Base-by-base conservation (phyloP, 768 basidiomycete species). In the Coprinopsis marcescibilis region DNA sequence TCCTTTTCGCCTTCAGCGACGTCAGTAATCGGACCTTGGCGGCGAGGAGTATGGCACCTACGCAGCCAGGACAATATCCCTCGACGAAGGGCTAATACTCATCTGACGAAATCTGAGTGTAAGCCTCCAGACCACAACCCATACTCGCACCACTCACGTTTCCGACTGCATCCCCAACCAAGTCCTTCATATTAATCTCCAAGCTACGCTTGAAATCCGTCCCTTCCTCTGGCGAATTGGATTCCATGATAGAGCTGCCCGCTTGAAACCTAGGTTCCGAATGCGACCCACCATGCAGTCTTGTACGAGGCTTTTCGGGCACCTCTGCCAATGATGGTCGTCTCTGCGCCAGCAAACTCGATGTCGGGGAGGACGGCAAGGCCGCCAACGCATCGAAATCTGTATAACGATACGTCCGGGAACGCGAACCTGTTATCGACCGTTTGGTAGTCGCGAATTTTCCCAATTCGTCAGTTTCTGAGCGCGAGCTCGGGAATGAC, bases 11-110 rank as follows among this genome's bases (percentile, higher is more conserved):
- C 81, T 83, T 57, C 6, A 30, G 5, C 19, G 35, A 19, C 27
- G 43, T 46, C 24, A 42, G 48, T 20, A 32, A 19, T 3, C 14
- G 25, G 6, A n/a, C 4, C 10, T 29, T 23, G 13, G 19, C 53
- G 20, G 19, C 29, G 23, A 15, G 19, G 29, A 27, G 14, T 12
- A 42, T 23, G 37, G 38, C 36, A 65, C 83, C 55, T 66, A 90
- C 85, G 89, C 85, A 41, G 91, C 94, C 36, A 97, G 78, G 3
- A 91, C 91, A 20, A 97, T 76, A 60, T 97, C 94, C 17, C 94
- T 76, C 43, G 81, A 85, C 4, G 84, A 74, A 8, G 94, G 94
- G 55, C 89, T 88, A 44, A 96, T 94, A 48, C 86, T 89, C 89
- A 92, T 89, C 89, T 91, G 56, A 8, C 43, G 1, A 41, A 34